Conservation (phyloP, 164 flowering plant species). For the Annona cherimola region DNA sequence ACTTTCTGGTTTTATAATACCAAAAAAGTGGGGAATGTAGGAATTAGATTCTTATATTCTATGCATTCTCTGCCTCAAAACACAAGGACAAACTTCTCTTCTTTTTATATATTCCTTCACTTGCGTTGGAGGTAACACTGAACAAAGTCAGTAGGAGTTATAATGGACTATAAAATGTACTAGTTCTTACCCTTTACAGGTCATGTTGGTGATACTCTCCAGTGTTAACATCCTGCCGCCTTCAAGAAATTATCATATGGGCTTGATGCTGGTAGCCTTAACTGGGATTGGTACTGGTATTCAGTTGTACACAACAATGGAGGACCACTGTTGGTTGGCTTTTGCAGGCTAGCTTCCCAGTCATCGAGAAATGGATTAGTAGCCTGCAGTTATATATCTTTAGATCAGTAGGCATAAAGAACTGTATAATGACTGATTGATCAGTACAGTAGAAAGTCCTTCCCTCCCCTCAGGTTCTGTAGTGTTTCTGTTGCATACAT, state of each 20-base stretch:
- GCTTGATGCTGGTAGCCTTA: constrained; percentile 10
- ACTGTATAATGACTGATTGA: neutral
- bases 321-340: neutral
- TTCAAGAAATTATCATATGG: constrained; percentile 15
- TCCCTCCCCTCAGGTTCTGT: neutral
- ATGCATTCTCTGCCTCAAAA: neutral
- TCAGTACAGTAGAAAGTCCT: neutral
- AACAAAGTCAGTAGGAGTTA: neutral
- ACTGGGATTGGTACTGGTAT: constrained; percentile 8
- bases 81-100: neutral
- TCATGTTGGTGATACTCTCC: neutral
- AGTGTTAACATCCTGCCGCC: constrained; percentile 11
- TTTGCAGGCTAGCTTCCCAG: neutral
- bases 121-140: neutral
- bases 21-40: neutral
- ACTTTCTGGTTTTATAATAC: neutral
- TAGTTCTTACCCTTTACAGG: neutral
- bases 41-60: neutral
- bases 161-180: neutral
- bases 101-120: neutral
- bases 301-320: constrained; percentile 3
- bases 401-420: neutral
- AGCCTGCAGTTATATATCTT: neutral
- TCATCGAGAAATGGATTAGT: constrained; percentile 1
- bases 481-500: neutral